Percentiles rank a stretch among this genome's conserved stretches.
Evolutionary conservation across 805 yeast genomes (phyloP).

Genomic region (Candida sphagnicola): DNA sequence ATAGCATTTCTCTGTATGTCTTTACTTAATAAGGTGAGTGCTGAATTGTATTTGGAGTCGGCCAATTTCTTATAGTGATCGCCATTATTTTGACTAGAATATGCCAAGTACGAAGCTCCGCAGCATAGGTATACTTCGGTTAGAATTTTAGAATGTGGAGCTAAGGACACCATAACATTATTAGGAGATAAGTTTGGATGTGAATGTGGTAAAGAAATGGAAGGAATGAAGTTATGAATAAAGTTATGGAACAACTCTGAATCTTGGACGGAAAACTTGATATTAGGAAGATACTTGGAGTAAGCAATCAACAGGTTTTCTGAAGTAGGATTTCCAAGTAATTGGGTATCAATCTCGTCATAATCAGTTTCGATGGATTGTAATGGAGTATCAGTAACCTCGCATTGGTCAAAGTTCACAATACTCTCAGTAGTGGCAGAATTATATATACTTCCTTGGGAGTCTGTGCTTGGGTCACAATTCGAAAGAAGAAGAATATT

Average conservation of each 20-base stretch:
- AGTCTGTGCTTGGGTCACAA: no score
- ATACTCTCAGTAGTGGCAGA: no score
- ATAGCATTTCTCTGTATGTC: slow-evolving; percentile 2
- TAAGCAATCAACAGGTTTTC: not conserved
- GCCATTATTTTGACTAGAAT: not conserved
- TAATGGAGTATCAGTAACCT: no score
- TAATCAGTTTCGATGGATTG: no score
- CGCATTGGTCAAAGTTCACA: no score
- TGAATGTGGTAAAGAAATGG: slow-evolving; percentile 5
- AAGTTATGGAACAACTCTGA: slow-evolving; percentile 5
- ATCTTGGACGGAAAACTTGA: slow-evolving; percentile 5
- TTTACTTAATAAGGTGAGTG: slow-evolving; percentile 1
- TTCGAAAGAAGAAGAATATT: no score
- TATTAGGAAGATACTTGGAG: slow-evolving; percentile 4
- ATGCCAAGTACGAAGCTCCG: slow-evolving; percentile 6
- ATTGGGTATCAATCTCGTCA: no score
- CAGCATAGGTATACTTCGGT: slow-evolving; percentile 5
- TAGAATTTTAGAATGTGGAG: not conserved
- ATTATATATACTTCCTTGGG: no score
- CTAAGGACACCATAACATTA: slow-evolving; percentile 1
- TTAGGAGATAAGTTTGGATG: slow-evolving; percentile 5
- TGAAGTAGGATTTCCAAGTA: not conserved
- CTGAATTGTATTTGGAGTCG: slow-evolving; percentile 3
- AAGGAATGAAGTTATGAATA: slow-evolving; percentile 4
- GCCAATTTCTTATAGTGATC: slow-evolving; percentile 3